A percentile compares a stretch with the other conserved stretches of the same genome.
Conservation (phyloP, 73 alveolate genomes). For the Effrenium voratum region DNA sequence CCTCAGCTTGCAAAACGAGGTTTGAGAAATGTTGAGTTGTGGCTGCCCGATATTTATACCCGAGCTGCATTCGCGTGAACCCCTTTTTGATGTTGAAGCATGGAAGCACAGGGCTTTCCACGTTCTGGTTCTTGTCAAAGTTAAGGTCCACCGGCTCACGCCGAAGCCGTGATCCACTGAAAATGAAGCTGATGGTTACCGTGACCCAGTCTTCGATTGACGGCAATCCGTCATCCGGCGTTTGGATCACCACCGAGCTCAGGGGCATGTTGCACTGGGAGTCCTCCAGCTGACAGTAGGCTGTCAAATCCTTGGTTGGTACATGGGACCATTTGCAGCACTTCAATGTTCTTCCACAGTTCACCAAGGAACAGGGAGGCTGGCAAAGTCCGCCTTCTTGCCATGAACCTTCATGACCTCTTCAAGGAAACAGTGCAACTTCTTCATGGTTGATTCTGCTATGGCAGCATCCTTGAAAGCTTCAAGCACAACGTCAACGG, state of each 20-base stretch:
- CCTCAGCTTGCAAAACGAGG: not conserved
- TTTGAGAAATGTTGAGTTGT: not conserved
- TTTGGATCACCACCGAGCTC: not conserved
- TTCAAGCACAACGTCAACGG: not conserved
- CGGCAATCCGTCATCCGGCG: constrained; percentile 22
- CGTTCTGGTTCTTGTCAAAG: not conserved
- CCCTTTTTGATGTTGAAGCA: constrained; percentile 19
- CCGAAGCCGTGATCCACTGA: not conserved
- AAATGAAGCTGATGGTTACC: not conserved
- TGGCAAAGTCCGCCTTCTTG: not conserved
- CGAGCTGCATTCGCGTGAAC: not conserved
- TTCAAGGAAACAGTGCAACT: not conserved
- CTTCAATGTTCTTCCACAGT: not conserved
- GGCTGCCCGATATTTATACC: not conserved
- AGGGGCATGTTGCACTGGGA: not conserved
- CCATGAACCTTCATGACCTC: constrained; percentile 1
- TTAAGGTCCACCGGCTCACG: constrained; percentile 22
- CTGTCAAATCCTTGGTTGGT: not conserved
- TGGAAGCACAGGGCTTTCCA: too few relatives aligned
- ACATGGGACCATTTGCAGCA: not conserved
- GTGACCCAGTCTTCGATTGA: not conserved
- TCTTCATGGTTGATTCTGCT: not conserved
- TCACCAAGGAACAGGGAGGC: not conserved
- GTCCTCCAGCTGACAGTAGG: not conserved
- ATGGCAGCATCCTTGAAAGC: not conserved